These are phyloP conservation scores for Boletus reticuloceps DNA, from an alignment of 768 basidiomycete species.

Conservation along the genomic window DNA sequence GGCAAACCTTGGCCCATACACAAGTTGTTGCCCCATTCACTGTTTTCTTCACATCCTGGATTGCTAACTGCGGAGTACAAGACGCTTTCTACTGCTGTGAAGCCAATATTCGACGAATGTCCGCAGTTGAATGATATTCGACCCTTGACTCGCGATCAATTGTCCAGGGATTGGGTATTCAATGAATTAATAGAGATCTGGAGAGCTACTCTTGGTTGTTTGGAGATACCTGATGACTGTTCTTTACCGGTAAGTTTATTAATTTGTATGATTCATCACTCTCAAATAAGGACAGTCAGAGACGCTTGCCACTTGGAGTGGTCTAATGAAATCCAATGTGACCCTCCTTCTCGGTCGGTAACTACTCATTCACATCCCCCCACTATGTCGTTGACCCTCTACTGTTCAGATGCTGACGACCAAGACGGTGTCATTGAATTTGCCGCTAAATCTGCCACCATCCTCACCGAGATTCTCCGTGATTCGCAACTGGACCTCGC, in stretches of 20 bases:
- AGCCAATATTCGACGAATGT: slow-evolving; percentile 52
- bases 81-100: slow-evolving; percentile 45
- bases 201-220: slow-evolving; percentile 42
- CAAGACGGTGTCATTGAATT: slow-evolving; percentile 39
- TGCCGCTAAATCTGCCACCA: slow-evolving; percentile 36
- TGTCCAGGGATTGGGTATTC: slow-evolving; percentile 52
- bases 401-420: slow-evolving; percentile 42
- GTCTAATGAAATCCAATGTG: slow-evolving; percentile 51
- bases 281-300: slow-evolving; percentile 36
- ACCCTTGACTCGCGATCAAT: slow-evolving; percentile 55
- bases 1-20: slow-evolving; percentile 43
- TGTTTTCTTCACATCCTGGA: slow-evolving; percentile 59
- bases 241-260: slow-evolving; percentile 48
- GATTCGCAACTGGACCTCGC: slow-evolving; percentile 46
- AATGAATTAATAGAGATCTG: slow-evolving; percentile 52
- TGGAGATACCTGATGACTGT: slow-evolving; percentile 46
- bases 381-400: slow-evolving; percentile 4
- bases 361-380: slow-evolving; percentile 3
- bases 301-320: slow-evolving; percentile 55
- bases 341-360: slow-evolving; percentile 53
- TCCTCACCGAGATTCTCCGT: slow-evolving; percentile 49
- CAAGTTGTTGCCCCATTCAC: slow-evolving; percentile 47
- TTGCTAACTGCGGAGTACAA: slow-evolving; percentile 53
- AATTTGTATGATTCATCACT: neutral
- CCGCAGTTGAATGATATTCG: slow-evolving; percentile 53